These are phyloP conservation scores for Trichoderma afroharzianum DNA, from an alignment of 2,329 filamentous ascomycete species.

Conservation along the genomic window DNA sequence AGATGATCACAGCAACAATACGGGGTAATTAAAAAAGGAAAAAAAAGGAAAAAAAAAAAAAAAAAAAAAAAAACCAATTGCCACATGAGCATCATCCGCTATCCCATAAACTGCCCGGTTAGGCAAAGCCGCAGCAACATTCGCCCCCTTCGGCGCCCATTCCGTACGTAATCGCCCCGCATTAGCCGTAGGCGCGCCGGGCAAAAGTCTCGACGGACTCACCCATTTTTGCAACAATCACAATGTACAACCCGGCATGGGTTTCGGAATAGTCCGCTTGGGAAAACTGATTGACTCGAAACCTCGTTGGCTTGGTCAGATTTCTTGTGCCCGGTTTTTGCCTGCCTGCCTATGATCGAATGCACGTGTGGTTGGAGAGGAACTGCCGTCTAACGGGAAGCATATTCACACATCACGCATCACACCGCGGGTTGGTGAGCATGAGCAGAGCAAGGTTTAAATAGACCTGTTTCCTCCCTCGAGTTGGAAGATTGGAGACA, in stretches of 20 bases:
- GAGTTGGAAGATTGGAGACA: not conserved
- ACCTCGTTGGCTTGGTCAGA: not conserved
- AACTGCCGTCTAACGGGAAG: not conserved
- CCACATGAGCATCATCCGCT: not conserved
- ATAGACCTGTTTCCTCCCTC: not conserved
- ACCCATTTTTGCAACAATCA: not conserved
- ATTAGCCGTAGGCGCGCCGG: constrained; percentile 11
- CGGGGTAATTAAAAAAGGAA: not conserved
- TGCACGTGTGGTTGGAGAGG: not conserved
- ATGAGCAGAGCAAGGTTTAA: not conserved
- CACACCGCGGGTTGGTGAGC: not conserved
- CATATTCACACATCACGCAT: not conserved
- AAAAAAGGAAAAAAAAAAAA: not conserved
- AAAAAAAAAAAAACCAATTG: not conserved
- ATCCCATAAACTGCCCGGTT: not conserved
- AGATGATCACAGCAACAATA: not conserved
- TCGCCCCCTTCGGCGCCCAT: not conserved
- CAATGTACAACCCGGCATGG: not conserved
- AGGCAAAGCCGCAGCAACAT: not conserved
- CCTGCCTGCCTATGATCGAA: constrained; percentile 4
- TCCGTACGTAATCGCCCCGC: constrained; percentile 18
- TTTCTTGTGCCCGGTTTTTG: constrained; percentile 1
- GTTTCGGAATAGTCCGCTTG: constrained; percentile 13
- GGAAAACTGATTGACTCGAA: not conserved
- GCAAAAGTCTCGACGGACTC: not conserved